Base-by-base conservation (phyloP, 805 yeast species). In the Metschnikowia lochheadii region DNA sequence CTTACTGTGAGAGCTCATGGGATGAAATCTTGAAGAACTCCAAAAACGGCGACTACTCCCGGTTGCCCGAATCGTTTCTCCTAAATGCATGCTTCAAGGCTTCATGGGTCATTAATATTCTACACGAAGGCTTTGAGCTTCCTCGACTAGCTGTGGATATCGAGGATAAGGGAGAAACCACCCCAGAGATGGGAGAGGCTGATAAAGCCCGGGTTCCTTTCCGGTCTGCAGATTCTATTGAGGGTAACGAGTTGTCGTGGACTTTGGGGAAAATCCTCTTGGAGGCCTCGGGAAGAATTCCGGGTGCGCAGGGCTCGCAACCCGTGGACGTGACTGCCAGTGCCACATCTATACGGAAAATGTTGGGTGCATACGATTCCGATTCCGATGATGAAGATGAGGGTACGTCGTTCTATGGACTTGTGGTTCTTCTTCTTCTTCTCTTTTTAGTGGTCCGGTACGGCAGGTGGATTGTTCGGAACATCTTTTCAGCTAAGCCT, bases 231-330 rank as follows among this genome's bases (percentile, higher is more conserved):
- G 84, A 85, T 49, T 77, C 83, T 15, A 81, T 94, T 32, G 79
- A 88, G 52, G 97, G 95, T 2, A 81, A 83, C 4, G 99, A 94
- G 57, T 72, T 94, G 15, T 87, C 97, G 0, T 94, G 99, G 99
- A 92, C 98, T 0, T 65, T 94, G 34, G 99, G 99, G 5, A 85
- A 87, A 61, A 89, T 91, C 26, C 64, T 94, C 3, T 65, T 92
- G 11, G 88, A 83, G 64, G 97, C 96, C 0, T 83, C 96, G 0
- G 80, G 91, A 14, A 83, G 82, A 55, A 75, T 88, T 6, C 48
- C 49, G 4, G 31, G 53, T 6, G 14, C 46, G 1, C 52, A 52
- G 18, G 48, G 44, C 4, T 66, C 57, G 2, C 23, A 49, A 29
- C 47, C 62, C 1, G 64, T 72, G 18, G 82, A 80, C 2, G 67